Evolutionary conservation across 2,329 filamentous ascomycete genomes (phyloP).

Genomic region (Penicillium polonicum): DNA sequence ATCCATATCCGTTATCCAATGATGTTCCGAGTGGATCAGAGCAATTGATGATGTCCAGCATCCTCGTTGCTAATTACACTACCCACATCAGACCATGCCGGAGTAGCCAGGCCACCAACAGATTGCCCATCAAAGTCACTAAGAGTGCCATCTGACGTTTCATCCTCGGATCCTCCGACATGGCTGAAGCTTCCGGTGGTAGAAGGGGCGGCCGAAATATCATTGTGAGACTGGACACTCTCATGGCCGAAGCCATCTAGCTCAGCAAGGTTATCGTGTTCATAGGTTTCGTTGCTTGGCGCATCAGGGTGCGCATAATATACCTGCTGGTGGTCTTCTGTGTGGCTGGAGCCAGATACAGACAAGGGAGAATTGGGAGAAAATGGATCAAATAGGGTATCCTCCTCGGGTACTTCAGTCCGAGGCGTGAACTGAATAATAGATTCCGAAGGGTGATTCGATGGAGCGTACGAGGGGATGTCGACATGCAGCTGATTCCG

Average conservation of each 20-base stretch:
- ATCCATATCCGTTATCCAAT: background rate
- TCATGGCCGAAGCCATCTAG: slow-evolving; percentile 12
- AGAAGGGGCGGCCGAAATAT: slow-evolving; percentile 38
- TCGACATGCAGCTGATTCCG: slow-evolving; percentile 28
- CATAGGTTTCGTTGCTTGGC: slow-evolving; percentile 19
- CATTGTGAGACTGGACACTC: slow-evolving; percentile 17
- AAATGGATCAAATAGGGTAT: slow-evolving; percentile 25
- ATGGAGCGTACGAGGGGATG: slow-evolving; percentile 34
- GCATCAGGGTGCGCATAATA: slow-evolving; percentile 36
- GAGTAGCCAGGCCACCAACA: slow-evolving; percentile 36
- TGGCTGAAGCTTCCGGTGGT: slow-evolving; percentile 40
- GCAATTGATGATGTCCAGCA: slow-evolving; percentile 27
- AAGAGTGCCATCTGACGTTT: slow-evolving; percentile 39
- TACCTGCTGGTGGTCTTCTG: slow-evolving; percentile 33
- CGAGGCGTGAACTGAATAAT: slow-evolving; percentile 48
- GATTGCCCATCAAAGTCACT: slow-evolving; percentile 39
- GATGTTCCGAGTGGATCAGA: slow-evolving; percentile 10
- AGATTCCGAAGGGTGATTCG: slow-evolving; percentile 44
- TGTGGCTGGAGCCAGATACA: slow-evolving; percentile 32
- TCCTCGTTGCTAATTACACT: slow-evolving; percentile 46
- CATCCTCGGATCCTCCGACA: slow-evolving; percentile 35
- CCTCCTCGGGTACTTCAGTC: slow-evolving; percentile 39
- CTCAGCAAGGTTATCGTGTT: slow-evolving; percentile 17
- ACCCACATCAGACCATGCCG: slow-evolving; percentile 47
- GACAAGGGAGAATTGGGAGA: slow-evolving; percentile 19